phyloP scores from a whole-genome alignment of 1,284 basidiomycete species.

The Malassezia yamatoensis region DNA sequence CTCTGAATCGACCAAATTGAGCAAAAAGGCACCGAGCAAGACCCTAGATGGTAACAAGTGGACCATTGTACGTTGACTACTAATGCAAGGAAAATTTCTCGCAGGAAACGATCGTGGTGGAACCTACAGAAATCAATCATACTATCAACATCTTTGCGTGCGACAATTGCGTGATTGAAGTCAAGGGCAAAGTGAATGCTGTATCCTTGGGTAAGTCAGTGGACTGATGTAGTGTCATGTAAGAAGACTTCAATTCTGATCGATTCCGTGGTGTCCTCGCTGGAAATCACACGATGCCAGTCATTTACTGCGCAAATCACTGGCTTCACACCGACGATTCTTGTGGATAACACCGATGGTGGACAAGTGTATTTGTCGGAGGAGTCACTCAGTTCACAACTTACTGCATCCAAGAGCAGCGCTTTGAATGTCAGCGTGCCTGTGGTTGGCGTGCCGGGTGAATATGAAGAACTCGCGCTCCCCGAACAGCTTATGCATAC shows the following conservation, averaged over 20 bases:
- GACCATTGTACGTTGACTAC: slow-evolving; percentile 62
- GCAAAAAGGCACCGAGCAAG: slow-evolving; percentile 56
- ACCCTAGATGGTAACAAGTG: slow-evolving; percentile 87
- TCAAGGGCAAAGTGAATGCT: slow-evolving; percentile 93
- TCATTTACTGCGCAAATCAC: slow-evolving; percentile 89
- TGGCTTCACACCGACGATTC: slow-evolving; percentile 77
- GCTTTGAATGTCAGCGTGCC: slow-evolving; percentile 86
- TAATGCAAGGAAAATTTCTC: slow-evolving; percentile 76
- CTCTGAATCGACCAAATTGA: no score
- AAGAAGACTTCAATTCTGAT: slow-evolving; percentile 77
- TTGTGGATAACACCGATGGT: slow-evolving; percentile 86
- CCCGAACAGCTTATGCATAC: slow-evolving; percentile 92
- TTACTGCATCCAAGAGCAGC: slow-evolving; percentile 90
- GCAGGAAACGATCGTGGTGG: slow-evolving; percentile 63
- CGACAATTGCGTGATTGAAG: slow-evolving; percentile 73
- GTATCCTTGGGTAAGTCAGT: slow-evolving; percentile 66
- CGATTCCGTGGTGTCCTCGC: slow-evolving; percentile 78
- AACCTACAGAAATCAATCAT: slow-evolving; percentile 70
- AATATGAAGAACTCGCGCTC: slow-evolving; percentile 78
- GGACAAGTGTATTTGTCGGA: slow-evolving; percentile 90
- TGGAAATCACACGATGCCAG: slow-evolving; percentile 78
- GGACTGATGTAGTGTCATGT: slow-evolving; percentile 62
- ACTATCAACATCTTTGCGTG: slow-evolving; percentile 82
- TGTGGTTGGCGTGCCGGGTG: slow-evolving; percentile 76
- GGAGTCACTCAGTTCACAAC: slow-evolving; percentile 67